Base-by-base conservation (phyloP, 140 eudicot genomes). In the Cichorium intybus region DNA sequence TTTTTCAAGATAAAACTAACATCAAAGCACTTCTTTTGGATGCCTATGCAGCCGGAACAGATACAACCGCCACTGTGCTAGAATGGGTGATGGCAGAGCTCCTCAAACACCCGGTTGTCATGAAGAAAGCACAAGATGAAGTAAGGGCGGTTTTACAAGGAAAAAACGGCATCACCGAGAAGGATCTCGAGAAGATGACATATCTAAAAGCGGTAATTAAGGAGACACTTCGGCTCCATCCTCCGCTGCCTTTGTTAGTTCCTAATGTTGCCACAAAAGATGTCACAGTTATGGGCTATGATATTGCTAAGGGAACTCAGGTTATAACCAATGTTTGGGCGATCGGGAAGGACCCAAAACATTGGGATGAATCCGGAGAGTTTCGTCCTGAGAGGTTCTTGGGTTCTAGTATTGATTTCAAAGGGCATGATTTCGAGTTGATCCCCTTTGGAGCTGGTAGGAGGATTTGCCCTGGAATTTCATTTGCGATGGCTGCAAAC, bases 401-500 rank as follows among this genome's bases (percentile, higher is more conserved):
- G 64, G 46, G 49, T 2, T 56, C 60, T 0, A 27, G 22, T 10
- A 49, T 63, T 0, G 81, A 77, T 35, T 70, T 62, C 58, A 70
- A 56, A 63, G 81, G 77, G 9, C 69, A 62, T n/a, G 70, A 70
- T 31, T 76, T 69, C 31, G 61, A 69, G 60, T 24, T 76, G 46
- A 43, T 76, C 5, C 81, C 81, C 5, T 76, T 76, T 34, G 81
- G 81, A 8, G 67, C 72, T 4, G 81, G 81, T n/a, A 62, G 81
- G 26, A 47, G 80, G 61, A 58, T 59, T 20, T 75, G 80, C 51
- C 80, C 80, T 0, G 80, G 80, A 28, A 75, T 68, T 7, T 15
- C 28, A 15, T 77, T 77, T 64, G 74, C 73, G 16, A 63, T 56
- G 34, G 33, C 69, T 7, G 27, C 49, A 1, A 64, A 26, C 37